These are phyloP conservation scores for Lumnitzera littorea DNA, from an alignment of 345 rosid genomes.

Conservation along the genomic window DNA sequence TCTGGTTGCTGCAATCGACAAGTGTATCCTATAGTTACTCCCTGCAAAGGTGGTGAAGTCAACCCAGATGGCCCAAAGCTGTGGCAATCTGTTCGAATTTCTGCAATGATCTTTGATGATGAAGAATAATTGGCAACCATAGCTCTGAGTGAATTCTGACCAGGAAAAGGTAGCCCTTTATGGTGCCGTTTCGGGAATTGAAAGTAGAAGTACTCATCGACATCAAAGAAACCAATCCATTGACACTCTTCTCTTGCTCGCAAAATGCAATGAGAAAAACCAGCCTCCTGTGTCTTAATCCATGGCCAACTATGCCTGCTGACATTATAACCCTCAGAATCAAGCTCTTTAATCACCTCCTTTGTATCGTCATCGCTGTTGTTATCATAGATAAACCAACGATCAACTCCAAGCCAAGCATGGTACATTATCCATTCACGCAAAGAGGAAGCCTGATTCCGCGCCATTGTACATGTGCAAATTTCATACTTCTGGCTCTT, in stretches of 20 bases:
- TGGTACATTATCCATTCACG: constrained; percentile 89
- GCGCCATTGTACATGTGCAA: constrained; percentile 86
- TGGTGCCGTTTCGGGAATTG: constrained; percentile 26
- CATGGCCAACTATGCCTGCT: constrained; percentile 89
- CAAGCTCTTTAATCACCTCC: constrained; percentile 53
- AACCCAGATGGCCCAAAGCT: constrained; percentile 93
- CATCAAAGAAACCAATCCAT: constrained; percentile 96
- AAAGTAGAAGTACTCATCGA: constrained; percentile 91
- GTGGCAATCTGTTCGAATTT: constrained; percentile 80
- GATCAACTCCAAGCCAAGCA: constrained; percentile 83
- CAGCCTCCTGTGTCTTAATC: constrained; percentile 97
- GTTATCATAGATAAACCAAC: constrained; percentile 97
- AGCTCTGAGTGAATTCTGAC: constrained; percentile 45
- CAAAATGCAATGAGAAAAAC: constrained; percentile 87
- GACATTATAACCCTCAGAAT: constrained; percentile 48
- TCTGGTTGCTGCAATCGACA: constrained; percentile 81
- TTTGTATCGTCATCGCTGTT: constrained; percentile 71
- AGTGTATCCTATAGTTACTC: constrained; percentile 83
- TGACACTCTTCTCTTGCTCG: constrained; percentile 70
- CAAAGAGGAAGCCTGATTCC: constrained; percentile 84
- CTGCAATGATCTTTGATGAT: constrained; percentile 38
- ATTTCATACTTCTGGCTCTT: constrained; percentile 45
- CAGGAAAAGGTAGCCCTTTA: constrained; percentile 25
- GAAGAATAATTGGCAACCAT: constrained; percentile 68
- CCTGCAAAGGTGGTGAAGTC: constrained; percentile 57